Percentiles rank a stretch among this genome's conserved stretches.
phyloP scores from a whole-genome alignment of 2,329 filamentous ascomycete species.

The Lachnellula subtilissima region DNA sequence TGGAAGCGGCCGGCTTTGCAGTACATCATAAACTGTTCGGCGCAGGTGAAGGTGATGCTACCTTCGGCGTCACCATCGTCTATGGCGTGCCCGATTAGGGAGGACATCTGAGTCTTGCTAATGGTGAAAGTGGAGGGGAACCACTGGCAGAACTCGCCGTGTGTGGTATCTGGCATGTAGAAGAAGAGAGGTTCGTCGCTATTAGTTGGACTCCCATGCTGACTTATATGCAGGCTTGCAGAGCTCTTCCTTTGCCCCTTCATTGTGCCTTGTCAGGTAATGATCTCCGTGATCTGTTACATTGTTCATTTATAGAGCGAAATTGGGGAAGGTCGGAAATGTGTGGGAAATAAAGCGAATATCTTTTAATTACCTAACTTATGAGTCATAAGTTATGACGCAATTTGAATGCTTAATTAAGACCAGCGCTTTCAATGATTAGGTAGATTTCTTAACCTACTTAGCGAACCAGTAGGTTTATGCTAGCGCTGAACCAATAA shows the following conservation, averaged over 20 bases:
- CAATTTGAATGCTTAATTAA: no score
- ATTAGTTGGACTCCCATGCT: background rate
- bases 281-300: slow-evolving; percentile 2
- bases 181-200: slow-evolving; percentile 25
- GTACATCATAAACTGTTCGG: slow-evolving; percentile 41
- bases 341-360: no score
- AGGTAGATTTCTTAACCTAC: no score
- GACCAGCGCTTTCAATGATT: no score
- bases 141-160: slow-evolving; percentile 37
- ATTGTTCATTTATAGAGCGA: background rate
- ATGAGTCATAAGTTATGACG: no score
- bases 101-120: slow-evolving; percentile 26
- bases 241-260: background rate
- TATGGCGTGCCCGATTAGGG: slow-evolving; percentile 25
- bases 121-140: slow-evolving; percentile 31
- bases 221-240: background rate
- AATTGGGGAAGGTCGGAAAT: no score
- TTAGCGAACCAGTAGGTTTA: no score
- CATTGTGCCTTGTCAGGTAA: slow-evolving; percentile 7
- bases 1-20: slow-evolving; percentile 36
- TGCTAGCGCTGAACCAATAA: no score
- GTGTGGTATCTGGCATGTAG: slow-evolving; percentile 27
- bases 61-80: slow-evolving; percentile 2
- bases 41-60: slow-evolving; percentile 32
- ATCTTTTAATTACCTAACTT: no score